phyloP scores from a whole-genome alignment of 176 grass and related monocot genomes.

The maize (Zea mays) region DNA sequence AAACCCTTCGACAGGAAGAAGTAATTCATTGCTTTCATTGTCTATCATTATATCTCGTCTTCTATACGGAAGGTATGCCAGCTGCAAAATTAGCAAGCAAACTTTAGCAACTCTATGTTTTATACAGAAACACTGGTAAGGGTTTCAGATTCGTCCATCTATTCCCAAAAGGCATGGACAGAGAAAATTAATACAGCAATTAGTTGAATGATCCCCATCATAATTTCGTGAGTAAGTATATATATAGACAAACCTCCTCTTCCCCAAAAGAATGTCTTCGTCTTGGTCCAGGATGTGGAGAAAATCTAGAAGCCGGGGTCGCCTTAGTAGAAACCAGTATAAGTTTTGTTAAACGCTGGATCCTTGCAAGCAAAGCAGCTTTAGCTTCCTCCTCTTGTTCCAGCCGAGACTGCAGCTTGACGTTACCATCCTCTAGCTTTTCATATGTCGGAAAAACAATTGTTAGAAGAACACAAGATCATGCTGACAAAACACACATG shows the following conservation, averaged over 20 bases:
- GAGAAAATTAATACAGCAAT: conserved; percentile 23
- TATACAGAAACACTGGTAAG: conserved; percentile 22
- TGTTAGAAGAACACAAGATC: conserved; percentile 43
- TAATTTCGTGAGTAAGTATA: conserved; percentile 38
- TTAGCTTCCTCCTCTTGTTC: conserved; percentile 99
- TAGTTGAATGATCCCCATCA: conserved; percentile 3
- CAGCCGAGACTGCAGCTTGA: conserved; percentile 90
- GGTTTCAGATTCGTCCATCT: background rate
- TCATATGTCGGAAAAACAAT: conserved; percentile 44
- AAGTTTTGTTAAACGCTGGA: conserved; percentile 92
- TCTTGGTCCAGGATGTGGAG: conserved; percentile 80
- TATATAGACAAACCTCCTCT: conserved; percentile 75
- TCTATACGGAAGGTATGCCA: conserved; percentile 94
- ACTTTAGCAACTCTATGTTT: conserved; percentile 35
- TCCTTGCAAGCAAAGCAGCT: conserved; percentile 92
- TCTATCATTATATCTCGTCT: conserved; percentile 92
- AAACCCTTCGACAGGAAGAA: conserved; percentile 77
- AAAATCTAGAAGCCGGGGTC: conserved; percentile 69
- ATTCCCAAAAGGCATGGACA: conserved; percentile 26
- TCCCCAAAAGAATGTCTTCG: conserved; percentile 98
- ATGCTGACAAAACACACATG: conserved; percentile 10
- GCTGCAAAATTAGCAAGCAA: conserved; percentile 56
- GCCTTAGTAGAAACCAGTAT: conserved; percentile 96
- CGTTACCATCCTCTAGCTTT: conserved; percentile 99
- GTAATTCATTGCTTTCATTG: conserved; percentile 79